Percentiles rank a stretch among this genome's conserved stretches.
phyloP scores from a whole-genome alignment of 2,329 filamentous ascomycete species.

The Phoma herbarum region DNA sequence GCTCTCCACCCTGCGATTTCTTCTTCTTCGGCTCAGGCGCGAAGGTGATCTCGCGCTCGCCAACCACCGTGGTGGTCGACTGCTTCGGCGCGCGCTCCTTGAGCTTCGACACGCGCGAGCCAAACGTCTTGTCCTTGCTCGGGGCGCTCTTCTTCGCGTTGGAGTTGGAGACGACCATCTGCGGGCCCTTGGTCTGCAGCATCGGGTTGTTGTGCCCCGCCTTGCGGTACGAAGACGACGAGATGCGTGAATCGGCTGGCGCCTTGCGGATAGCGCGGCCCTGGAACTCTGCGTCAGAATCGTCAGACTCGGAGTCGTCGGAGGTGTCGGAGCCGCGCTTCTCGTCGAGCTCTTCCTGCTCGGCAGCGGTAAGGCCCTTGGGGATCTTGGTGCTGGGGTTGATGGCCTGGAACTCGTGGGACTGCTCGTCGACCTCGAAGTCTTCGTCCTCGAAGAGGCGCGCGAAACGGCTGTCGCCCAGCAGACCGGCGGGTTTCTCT shows the following conservation, averaged over 20 bases:
- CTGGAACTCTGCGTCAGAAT: neutral
- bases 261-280: conserved; percentile 34
- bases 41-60: conserved; percentile 75
- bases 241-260: conserved; percentile 57
- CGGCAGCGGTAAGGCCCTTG: conserved; percentile 65
- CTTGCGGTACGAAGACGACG: conserved; percentile 71
- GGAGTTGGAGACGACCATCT: conserved; percentile 66
- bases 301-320: conserved; percentile 32
- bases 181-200: conserved; percentile 39
- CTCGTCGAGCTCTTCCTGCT: conserved; percentile 65
- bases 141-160: conserved; percentile 48
- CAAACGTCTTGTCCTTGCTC: conserved; percentile 65
- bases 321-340: conserved; percentile 46
- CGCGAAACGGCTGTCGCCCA: conserved; percentile 87
- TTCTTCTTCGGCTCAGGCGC: conserved; percentile 65
- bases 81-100: conserved; percentile 37
- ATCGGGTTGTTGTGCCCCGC: conserved; percentile 59
- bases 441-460: conserved; percentile 92
- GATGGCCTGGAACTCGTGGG: conserved; percentile 83
- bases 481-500: conserved; percentile 62
- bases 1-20: conserved; percentile 38
- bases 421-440: conserved; percentile 89
- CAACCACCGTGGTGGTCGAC: conserved; percentile 51
- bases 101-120: conserved; percentile 59
- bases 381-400: conserved; percentile 80